Evolutionary conservation across 345 rosid species (phyloP), one percentile per base, ranked within the genome.

Genomic region (Corchorus capsularis): DNA sequence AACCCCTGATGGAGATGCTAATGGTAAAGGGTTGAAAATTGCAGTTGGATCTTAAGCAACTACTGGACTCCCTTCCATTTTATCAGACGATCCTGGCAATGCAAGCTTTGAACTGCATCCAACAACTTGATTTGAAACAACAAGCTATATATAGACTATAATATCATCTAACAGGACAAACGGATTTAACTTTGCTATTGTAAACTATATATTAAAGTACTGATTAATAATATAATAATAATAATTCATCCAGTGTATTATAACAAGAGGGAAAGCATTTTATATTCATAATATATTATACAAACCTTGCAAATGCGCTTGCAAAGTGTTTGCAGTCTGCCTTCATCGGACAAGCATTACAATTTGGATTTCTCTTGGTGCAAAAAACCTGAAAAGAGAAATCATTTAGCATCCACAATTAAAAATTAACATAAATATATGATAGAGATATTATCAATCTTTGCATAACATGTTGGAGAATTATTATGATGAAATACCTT

Each of bases 321-420:
- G 91, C 92, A 83, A 87, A 94, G 72, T 92, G 90, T 80, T 80
- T 90, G 79, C 98, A 94, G 4, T 89, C 88, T 64, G 86, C 91
- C 55, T 81, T 89, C 86, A 94, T 81, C 5, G 98, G 98, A 80
- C 97, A 94, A 0, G 88, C 91, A 10, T 88, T 87, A 83, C 98
- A 92, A 46, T 91, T 92, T 15, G 98, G 98, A 52, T 83, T 82
- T 76, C 22, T 82, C 71, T 91, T 92, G 45, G 96, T 91, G 73
- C 96, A 94, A 37, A 89, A 87, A 34, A 91, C 92, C 96, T 94
- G 82, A 57, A 12, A 61, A 72, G 37, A 64, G 17, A 5, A 45
- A 16, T 68, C 43, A n/a, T n/a, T n/a, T n/a, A 55, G 46, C 49
- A 50, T 15, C 22, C 69, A 41, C 16, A 15, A 17, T 11, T 12